phyloP scores from a whole-genome alignment of 2,329 filamentous ascomycete species.

The Fusarium anguioides region DNA sequence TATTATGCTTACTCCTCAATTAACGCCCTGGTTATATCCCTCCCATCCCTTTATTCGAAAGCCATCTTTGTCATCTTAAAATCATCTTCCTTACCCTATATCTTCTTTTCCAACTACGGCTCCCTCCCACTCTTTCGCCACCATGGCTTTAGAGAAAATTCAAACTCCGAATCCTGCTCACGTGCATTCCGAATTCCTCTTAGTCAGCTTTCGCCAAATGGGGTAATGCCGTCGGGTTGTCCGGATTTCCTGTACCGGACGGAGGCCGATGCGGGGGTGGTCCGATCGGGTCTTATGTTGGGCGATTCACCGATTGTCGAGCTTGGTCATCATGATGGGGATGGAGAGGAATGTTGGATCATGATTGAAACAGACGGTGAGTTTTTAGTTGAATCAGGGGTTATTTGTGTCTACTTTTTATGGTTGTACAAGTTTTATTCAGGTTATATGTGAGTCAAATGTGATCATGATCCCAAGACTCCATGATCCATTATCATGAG shows the following conservation, averaged over 20 bases:
- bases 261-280: conserved; percentile 16
- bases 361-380: conserved; percentile 3
- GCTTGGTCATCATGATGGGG: not conserved
- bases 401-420: not conserved
- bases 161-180: not conserved
- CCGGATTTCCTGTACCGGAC: conserved; percentile 9
- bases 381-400: not conserved
- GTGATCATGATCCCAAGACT: not conserved
- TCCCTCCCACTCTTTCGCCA: conserved; percentile 22
- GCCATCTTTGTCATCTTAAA: not conserved
- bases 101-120: conserved; percentile 6
- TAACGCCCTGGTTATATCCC: not conserved
- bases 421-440: not conserved
- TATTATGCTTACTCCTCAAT: not conserved
- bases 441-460: not conserved
- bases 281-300: conserved; percentile 6
- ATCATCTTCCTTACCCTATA: not conserved
- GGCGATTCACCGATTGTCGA: not conserved
- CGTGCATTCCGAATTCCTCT: conserved; percentile 18
- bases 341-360: conserved; percentile 29
- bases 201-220: not conserved
- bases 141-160: conserved; percentile 6
- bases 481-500: conserved; percentile 22
- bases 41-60: not conserved
- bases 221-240: conserved; percentile 20